Conservation (phyloP, 768 basidiomycete genomes). For the Tephrocybe sp. region DNA sequence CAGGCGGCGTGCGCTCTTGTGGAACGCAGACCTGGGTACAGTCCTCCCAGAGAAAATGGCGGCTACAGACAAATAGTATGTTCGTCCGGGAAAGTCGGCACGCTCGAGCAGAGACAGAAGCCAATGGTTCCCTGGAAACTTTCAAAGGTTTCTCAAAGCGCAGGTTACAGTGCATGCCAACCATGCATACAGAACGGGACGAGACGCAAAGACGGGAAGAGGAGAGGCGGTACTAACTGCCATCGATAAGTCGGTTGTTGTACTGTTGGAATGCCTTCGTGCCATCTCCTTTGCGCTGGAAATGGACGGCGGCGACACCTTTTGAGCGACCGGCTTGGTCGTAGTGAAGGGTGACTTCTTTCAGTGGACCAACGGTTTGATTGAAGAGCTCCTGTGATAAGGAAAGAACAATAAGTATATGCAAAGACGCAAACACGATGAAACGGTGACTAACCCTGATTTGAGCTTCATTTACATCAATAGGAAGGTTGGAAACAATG, state of each 20-base stretch:
- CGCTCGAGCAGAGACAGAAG: slow-evolving; percentile 41
- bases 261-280: slow-evolving; percentile 91
- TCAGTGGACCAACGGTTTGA: slow-evolving; percentile 85
- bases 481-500: slow-evolving; percentile 91
- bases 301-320: slow-evolving; percentile 85
- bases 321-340: slow-evolving; percentile 86
- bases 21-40: slow-evolving; percentile 1
- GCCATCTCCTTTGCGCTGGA: slow-evolving; percentile 85
- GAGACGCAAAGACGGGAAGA: slow-evolving; percentile 40
- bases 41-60: slow-evolving; percentile 6
- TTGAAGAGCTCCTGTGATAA: slow-evolving; percentile 82
- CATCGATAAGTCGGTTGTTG: slow-evolving; percentile 99
- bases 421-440: neutral
- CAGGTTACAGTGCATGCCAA: slow-evolving; percentile 21
- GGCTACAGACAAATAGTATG: slow-evolving; percentile 26
- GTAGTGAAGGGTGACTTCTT: slow-evolving; percentile 83
- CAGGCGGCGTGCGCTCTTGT: neutral
- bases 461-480: slow-evolving; percentile 90
- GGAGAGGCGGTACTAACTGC: slow-evolving; percentile 92
- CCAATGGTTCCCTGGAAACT: slow-evolving; percentile 40
- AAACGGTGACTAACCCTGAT: slow-evolving; percentile 68
- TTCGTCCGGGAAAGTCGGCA: slow-evolving; percentile 14
- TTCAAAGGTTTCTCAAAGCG: slow-evolving; percentile 32
- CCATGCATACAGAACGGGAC: slow-evolving; percentile 32
- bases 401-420: slow-evolving; percentile 1